A percentile compares a stretch with the other conserved stretches of the same genome.
Evolutionary conservation across 1,284 basidiomycete species (phyloP).

Genomic region (Meripilus lineatus): DNA sequence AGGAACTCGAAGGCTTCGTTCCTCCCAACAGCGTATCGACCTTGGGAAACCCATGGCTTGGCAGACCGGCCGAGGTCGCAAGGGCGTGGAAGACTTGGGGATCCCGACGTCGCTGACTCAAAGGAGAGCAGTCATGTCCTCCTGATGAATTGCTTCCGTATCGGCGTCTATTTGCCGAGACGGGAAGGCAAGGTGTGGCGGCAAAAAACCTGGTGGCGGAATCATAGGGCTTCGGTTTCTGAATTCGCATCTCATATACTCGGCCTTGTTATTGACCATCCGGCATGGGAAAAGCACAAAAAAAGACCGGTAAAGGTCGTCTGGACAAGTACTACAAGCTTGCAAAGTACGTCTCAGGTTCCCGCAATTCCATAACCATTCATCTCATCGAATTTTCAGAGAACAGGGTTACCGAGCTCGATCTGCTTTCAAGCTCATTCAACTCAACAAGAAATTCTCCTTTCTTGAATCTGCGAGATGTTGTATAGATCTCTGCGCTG

Average conservation of each 20-base stretch:
- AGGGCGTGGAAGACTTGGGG: no score
- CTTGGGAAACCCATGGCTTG: no score
- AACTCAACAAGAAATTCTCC: conserved; percentile 97
- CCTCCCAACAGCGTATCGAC: no score
- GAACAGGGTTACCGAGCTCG: conserved; percentile 99
- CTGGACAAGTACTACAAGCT: conserved; percentile 95
- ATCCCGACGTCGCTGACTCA: no score
- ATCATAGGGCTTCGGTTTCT: no score
- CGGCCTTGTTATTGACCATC: background rate
- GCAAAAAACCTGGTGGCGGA: no score
- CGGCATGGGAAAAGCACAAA: conserved; percentile 73
- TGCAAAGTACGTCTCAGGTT: conserved; percentile 63
- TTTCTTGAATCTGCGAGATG: conserved; percentile 91
- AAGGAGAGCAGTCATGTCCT: no score
- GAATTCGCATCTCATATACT: conserved; percentile 1
- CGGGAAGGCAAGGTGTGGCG: no score
- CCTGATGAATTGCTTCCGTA: no score
- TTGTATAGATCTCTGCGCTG: conserved; percentile 97
- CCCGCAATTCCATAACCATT: background rate
- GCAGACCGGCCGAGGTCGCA: no score
- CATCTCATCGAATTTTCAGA: conserved; percentile 36
- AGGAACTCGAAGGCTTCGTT: background rate
- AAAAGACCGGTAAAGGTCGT: conserved; percentile 93
- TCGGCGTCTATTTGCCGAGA: no score
- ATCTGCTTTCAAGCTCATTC: conserved; percentile 99